These are phyloP conservation scores for Colletotrichum higginsianum DNA, from an alignment of 2,329 filamentous ascomycete species.

Conservation along the genomic window DNA sequence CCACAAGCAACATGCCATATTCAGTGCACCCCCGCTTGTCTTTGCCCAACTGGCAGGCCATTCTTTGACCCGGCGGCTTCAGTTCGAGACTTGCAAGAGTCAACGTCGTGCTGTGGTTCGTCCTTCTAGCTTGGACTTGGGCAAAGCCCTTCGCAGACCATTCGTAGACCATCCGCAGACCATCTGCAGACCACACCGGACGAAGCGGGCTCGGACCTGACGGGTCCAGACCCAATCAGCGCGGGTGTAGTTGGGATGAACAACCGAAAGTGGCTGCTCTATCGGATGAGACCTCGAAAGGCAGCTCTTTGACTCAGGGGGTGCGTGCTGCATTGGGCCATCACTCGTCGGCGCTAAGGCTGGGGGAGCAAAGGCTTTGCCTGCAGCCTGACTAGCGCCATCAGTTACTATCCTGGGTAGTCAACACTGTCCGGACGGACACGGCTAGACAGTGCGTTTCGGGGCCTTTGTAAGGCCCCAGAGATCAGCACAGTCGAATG, in stretches of 20 bases:
- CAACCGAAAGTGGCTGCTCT: conserved; percentile 37
- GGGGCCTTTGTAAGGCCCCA: conserved; percentile 13
- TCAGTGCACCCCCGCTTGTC: conserved; percentile 7
- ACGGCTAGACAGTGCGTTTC: conserved; percentile 26
- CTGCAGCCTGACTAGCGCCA: conserved; percentile 23
- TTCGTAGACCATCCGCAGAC: no score
- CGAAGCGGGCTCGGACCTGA: conserved; percentile 36
- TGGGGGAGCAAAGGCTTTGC: conserved; percentile 14
- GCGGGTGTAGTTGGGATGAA: conserved; percentile 24
- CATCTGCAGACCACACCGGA: conserved; percentile 20
- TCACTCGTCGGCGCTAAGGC: conserved; percentile 29
- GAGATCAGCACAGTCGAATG: conserved; percentile 22
- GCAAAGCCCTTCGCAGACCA: conserved; percentile 24
- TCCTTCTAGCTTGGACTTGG: conserved; percentile 26
- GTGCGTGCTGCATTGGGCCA: conserved; percentile 25
- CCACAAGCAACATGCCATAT: conserved; percentile 1
- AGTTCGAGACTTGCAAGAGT: conserved; percentile 7
- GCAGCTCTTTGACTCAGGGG: conserved; percentile 39
- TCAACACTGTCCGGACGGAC: conserved; percentile 20
- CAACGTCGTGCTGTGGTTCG: conserved; percentile 18
- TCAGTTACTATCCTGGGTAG: neutral
- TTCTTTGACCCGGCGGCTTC: conserved; percentile 25
- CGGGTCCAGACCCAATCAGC: conserved; percentile 19
- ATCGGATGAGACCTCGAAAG: conserved; percentile 13
- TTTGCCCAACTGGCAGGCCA: neutral